A percentile compares a stretch with the other conserved stretches of the same genome.
phyloP scores from a whole-genome alignment of 768 basidiomycete genomes.

The Boletus vermiculosoides region DNA sequence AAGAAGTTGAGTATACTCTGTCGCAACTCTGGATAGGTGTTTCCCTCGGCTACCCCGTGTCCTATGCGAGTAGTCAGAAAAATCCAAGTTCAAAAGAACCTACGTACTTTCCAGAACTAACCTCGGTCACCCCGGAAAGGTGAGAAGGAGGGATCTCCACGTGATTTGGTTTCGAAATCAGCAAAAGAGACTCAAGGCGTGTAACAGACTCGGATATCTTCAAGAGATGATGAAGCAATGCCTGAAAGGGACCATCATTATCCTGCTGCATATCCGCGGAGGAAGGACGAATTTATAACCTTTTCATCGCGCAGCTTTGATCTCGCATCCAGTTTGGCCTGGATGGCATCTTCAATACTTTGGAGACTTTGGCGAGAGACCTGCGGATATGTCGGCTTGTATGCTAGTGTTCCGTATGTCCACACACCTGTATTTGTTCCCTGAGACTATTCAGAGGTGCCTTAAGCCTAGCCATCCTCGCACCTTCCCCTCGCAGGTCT shows the following conservation, averaged over 20 bases:
- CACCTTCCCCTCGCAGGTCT: slow-evolving; percentile 83
- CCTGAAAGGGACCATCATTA: slow-evolving; percentile 41
- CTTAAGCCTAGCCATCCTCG: slow-evolving; percentile 64
- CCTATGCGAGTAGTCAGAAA: slow-evolving; percentile 36
- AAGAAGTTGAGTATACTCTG: slow-evolving; percentile 88
- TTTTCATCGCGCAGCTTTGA: slow-evolving; percentile 83
- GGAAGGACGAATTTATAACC: slow-evolving; percentile 32
- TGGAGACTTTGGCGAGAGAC: slow-evolving; percentile 63
- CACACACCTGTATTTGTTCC: slow-evolving; percentile 60
- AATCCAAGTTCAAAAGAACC: background rate
- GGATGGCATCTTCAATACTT: slow-evolving; percentile 67
- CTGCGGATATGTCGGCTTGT: slow-evolving; percentile 25
- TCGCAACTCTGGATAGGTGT: slow-evolving; percentile 79
- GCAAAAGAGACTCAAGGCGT: slow-evolving; percentile 82
- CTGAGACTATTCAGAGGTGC: slow-evolving; percentile 64
- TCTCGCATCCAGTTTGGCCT: slow-evolving; percentile 74
- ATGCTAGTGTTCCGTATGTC: background rate
- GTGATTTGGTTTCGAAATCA: slow-evolving; percentile 52
- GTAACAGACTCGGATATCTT: slow-evolving; percentile 91
- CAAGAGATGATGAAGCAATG: slow-evolving; percentile 80
- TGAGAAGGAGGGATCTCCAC: slow-evolving; percentile 32
- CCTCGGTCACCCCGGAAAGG: slow-evolving; percentile 24
- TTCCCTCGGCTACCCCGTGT: slow-evolving; percentile 66
- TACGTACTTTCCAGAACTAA: slow-evolving; percentile 38
- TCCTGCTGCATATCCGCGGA: background rate